Evolutionary conservation across 257 asterid species (phyloP).

Genomic region (Mitragyna speciosa): DNA sequence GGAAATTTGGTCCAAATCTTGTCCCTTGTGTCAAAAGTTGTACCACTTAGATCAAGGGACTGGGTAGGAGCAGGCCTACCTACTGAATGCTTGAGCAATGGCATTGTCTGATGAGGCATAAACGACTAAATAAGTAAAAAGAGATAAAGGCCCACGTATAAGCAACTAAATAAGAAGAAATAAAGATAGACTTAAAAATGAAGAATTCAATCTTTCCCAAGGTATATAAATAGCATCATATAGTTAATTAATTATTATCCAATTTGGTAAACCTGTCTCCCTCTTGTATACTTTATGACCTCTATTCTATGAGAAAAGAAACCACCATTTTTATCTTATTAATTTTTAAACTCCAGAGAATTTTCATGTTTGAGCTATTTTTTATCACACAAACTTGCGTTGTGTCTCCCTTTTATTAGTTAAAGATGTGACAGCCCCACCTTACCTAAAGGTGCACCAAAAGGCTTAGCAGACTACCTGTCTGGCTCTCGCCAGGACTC

Average conservation of each 20-base stretch:
- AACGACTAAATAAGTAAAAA: constrained; percentile 9
- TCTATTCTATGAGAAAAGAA: background rate
- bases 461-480: too few relatives aligned
- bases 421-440: too few relatives aligned
- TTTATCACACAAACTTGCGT: too few relatives aligned
- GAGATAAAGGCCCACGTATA: too few relatives aligned
- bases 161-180: too few relatives aligned
- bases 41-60: constrained; percentile 60
- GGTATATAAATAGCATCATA: background rate
- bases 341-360: background rate
- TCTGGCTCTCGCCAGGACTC: too few relatives aligned
- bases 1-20: constrained; percentile 88
- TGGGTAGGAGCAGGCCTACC: constrained; percentile 77
- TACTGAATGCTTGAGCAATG: constrained; percentile 71
- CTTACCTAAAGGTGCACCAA: too few relatives aligned
- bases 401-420: too few relatives aligned
- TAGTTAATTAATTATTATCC: background rate
- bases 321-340: background rate
- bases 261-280: background rate
- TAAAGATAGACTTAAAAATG: background rate
- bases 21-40: constrained; percentile 70
- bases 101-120: constrained; percentile 32
- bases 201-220: background rate
- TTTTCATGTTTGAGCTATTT: background rate
- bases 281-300: background rate